Percentiles rank a stretch among this genome's conserved stretches.
Conservation (phyloP, 306 rosid genomes). For the Castanea sativa region DNA sequence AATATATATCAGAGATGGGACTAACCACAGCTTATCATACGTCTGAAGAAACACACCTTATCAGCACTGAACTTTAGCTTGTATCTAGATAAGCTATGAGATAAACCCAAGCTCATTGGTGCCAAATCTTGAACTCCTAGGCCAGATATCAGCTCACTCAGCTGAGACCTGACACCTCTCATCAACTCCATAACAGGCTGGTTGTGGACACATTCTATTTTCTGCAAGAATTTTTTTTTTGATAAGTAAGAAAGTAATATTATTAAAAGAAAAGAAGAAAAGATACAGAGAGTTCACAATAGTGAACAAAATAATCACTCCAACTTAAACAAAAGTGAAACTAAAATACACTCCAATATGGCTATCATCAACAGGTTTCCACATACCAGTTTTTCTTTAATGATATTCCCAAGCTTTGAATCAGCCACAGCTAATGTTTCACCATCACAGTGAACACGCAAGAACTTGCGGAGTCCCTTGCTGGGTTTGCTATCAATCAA, state of each 20-base stretch:
- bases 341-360: neutral
- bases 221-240: conserved; percentile 37
- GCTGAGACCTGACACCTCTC: conserved; percentile 83
- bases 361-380: neutral
- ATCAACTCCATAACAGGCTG: conserved; percentile 84
- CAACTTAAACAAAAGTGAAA: neutral
- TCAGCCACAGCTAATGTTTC: conserved; percentile 84
- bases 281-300: too few species aligned
- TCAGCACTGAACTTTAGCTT: conserved; percentile 94
- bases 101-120: conserved; percentile 95
- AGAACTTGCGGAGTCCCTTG: conserved; percentile 85
- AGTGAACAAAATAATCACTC: neutral
- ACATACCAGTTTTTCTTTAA: conserved; percentile 85
- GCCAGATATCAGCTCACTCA: conserved; percentile 77
- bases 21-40: neutral
- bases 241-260: too few species aligned
- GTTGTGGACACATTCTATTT: conserved; percentile 85
- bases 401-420: conserved; percentile 81
- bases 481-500: conserved; percentile 81
- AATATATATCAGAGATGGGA: neutral
- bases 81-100: conserved; percentile 90
- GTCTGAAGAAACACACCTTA: conserved; percentile 48
- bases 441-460: conserved; percentile 70
- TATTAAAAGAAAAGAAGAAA: too few species aligned
- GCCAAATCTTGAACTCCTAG: conserved; percentile 86